Evolutionary conservation across 192 early-diverging fungal genomes (phyloP).

Genomic region (Rhizoclosmatium sp.): DNA sequence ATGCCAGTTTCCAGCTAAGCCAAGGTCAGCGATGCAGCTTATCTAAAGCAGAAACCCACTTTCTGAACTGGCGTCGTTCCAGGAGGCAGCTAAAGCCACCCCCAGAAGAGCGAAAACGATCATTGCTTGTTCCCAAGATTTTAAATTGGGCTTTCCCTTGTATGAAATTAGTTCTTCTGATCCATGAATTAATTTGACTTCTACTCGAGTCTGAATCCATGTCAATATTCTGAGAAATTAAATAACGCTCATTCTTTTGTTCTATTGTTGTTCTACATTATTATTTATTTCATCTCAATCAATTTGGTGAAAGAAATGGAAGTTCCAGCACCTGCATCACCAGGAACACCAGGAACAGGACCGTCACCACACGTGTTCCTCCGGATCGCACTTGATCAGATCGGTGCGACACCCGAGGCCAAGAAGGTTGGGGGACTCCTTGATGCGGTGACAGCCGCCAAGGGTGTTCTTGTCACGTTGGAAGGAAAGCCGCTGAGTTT

Average conservation of each 20-base stretch:
- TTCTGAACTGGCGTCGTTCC: too few species aligned
- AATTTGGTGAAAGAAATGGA: background rate
- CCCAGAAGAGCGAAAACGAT: too few species aligned
- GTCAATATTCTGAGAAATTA: background rate
- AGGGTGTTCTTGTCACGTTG: constrained; percentile 28
- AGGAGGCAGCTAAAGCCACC: too few species aligned
- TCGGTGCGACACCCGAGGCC: constrained; percentile 48
- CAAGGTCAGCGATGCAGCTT: too few species aligned
- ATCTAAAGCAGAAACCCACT: too few species aligned
- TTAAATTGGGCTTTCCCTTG: too few species aligned
- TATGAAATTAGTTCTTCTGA: too few species aligned
- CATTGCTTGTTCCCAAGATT: too few species aligned
- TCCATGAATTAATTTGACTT: background rate
- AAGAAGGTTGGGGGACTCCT: constrained; percentile 43
- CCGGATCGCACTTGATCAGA: constrained; percentile 52
- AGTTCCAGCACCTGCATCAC: background rate
- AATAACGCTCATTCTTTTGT: background rate
- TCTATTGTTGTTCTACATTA: background rate
- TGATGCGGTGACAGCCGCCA: constrained; percentile 45
- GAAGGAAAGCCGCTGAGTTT: background rate
- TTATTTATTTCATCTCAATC: background rate
- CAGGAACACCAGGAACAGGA: background rate
- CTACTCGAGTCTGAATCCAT: background rate
- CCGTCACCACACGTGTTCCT: constrained; percentile 55
- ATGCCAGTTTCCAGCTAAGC: too few species aligned